Percentiles rank a stretch among this genome's conserved stretches.
These are phyloP conservation scores for Neocallimastix lanati DNA, from an alignment of 192 early-diverging fungal genomes.

Conservation along the genomic window DNA sequence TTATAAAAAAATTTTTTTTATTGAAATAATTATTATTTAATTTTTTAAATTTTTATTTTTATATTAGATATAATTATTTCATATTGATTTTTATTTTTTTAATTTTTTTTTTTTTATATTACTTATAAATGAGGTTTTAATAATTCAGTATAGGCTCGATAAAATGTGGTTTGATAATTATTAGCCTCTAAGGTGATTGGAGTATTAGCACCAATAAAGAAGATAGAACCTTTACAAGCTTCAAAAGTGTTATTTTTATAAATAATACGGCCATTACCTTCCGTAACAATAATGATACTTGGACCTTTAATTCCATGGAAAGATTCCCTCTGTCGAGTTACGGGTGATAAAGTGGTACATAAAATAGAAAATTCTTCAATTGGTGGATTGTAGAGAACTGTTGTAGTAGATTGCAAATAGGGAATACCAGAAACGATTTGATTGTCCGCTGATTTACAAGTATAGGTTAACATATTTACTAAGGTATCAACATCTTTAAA, in stretches of 20 bases:
- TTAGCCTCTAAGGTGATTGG: neutral
- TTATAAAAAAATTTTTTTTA: no score
- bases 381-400: conserved; percentile 77
- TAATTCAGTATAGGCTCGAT: neutral
- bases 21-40: no score
- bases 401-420: conserved; percentile 19
- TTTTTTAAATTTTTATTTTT: no score
- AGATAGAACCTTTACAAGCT: neutral
- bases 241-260: neutral
- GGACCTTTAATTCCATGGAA: conserved; percentile 57
- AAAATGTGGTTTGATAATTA: neutral
- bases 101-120: no score
- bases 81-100: no score
- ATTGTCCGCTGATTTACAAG: conserved; percentile 52
- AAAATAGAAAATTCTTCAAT: conserved; percentile 88
- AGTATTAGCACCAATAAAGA: neutral
- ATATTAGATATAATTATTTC: no score
- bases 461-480: conserved; percentile 83
- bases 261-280: conserved; percentile 33
- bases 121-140: neutral
- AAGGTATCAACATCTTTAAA: conserved; percentile 86
- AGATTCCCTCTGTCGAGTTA: conserved; percentile 19
- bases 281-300: conserved; percentile 65
- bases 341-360: conserved; percentile 24
- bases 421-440: conserved; percentile 54